Base-by-base conservation (phyloP, 352 stramenopile species). In the Pythium phragmitis region DNA sequence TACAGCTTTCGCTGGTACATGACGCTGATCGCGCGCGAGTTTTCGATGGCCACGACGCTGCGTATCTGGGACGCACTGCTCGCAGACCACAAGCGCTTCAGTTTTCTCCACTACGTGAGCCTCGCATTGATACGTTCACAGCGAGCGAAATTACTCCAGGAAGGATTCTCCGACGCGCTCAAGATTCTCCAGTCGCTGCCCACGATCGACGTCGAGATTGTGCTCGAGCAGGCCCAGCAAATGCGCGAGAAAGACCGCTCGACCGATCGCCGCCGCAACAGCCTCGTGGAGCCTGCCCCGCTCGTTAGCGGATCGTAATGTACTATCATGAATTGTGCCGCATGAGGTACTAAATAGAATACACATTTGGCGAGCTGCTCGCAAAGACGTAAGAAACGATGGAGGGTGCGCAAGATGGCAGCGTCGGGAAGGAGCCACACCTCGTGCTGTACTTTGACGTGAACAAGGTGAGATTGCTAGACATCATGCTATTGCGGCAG, bases 1-100 rank as follows among this genome's bases (percentile, higher is more conserved):
- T 89, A 89, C 65, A 89, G 70, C 52, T 79, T 88, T 42, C 80
- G 78, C 5, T 91, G 82, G 82, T 91, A 89, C 72, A 89, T 85
- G 73, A 83, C 79, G 19, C 76, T 90, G 0, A 58, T 90, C 11
- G 61, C 72, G 0, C 77, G 80, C 13, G 79, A 91, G 47, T 89
- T 91, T n/a, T 43, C 73, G 9, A 88, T 91, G 67, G 19, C 48
- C 3, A 60, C 63, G 21, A 89, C 80, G 21, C 72, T 88, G 48
- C 75, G 73, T 12, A 60, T 91, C 33, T 91, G 82, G 79, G 80
- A 91, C 51, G 58, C 82, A 2, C 60, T 91, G 23, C 70, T 91
- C 4, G 67, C 78, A 0, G 80, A 89, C 49, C 50, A 76, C 19
- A 85, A 79, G 65, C 76, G 80, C 11, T 91, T 91, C 63, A 80